These are phyloP conservation scores for Ustilago esculenta DNA, from an alignment of 1,284 basidiomycete genomes.

Conservation along the genomic window DNA sequence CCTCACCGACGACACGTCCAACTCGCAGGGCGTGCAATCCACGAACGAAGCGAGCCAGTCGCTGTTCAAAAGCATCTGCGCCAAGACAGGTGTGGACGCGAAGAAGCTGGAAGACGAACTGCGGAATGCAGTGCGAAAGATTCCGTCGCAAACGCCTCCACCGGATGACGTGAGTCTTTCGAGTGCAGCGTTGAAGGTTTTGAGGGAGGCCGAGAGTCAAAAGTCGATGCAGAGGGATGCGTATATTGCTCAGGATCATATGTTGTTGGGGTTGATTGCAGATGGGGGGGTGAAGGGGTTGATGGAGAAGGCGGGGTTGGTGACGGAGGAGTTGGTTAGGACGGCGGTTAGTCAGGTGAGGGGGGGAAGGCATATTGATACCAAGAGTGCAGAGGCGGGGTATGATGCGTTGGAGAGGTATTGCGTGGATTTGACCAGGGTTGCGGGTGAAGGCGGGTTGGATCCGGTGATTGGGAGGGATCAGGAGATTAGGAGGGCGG, in stretches of 20 bases:
- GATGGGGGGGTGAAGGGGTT: slow-evolving; percentile 75
- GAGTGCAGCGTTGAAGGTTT: slow-evolving; percentile 52
- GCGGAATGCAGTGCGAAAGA: slow-evolving; percentile 56
- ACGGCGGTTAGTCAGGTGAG: slow-evolving; percentile 82
- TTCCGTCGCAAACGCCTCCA: slow-evolving; percentile 61
- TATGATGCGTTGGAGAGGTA: slow-evolving; percentile 68
- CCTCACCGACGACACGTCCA: slow-evolving; percentile 70
- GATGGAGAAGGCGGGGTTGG: slow-evolving; percentile 80
- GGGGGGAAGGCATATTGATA: slow-evolving; percentile 83
- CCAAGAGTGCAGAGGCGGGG: slow-evolving; percentile 73
- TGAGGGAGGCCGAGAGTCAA: slow-evolving; percentile 59
- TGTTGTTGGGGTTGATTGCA: slow-evolving; percentile 79
- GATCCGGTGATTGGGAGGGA: slow-evolving; percentile 72
- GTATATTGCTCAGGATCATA: slow-evolving; percentile 89
- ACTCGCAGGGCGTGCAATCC: slow-evolving; percentile 53
- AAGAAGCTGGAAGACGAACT: slow-evolving; percentile 56
- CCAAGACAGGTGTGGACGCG: slow-evolving; percentile 80
- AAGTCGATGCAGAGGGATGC: slow-evolving; percentile 76
- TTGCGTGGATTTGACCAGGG: slow-evolving; percentile 72
- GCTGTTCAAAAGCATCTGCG: slow-evolving; percentile 79
- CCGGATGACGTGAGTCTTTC: slow-evolving; percentile 62
- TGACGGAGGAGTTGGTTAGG: slow-evolving; percentile 76
- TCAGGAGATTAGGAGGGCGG: slow-evolving; percentile 64
- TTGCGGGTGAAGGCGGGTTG: slow-evolving; percentile 69
- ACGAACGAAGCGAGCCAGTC: slow-evolving; percentile 69